Base-by-base conservation (phyloP, 163 green algal species). In the Chloromonas sp. region DNA sequence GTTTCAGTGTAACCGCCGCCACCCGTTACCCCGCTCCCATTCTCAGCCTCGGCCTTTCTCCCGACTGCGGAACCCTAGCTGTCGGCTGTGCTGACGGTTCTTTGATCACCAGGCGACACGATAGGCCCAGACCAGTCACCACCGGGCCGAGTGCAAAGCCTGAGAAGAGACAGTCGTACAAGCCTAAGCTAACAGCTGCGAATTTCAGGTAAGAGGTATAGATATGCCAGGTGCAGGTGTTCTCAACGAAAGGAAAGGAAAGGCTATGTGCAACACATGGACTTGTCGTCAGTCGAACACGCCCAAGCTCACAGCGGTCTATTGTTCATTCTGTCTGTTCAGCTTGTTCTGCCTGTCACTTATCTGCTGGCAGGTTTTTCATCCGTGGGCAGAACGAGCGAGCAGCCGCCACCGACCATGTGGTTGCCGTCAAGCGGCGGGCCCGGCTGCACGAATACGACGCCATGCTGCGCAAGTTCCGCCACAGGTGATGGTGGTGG, bases 11-110 rank as follows among this genome's bases (percentile, higher is more conserved):
- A 14, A 97, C 93, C 15, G 90, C 96, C 85, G 92, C 93, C 1
- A 91, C 89, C 62, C 93, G 92, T 84, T 98, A 98, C 87, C 92
- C 95, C 1, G 90, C 88, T 0, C 93, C 96, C 8, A 90, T 99
- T 0, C 66, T 96, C 15, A 91, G 87, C 57, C 61, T 99, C 60
- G 96, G 88, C 61, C 60, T 98, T 1, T 94, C 94, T 0, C 90
- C 92, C 1, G 92, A 96, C 87, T 91, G 86, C 82, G 87, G 86
- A 14, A 82, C 90, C 71, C 91, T 99, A 70, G 97, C 95, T 3
- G 96, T 98, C 62, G 97, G 97, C 15, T 92, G 97, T 89, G 93
- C 94, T 1, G 93, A 97, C 84, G 95, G 96, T 36, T 89, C 90
- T 77, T 91, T 99, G 57, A 93, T 88, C 3, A 90, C 98, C 57